Evolutionary conservation across 768 basidiomycete species (phyloP), one percentile per base, ranked within the genome.

Genomic region (Leccinum subgranulosum): DNA sequence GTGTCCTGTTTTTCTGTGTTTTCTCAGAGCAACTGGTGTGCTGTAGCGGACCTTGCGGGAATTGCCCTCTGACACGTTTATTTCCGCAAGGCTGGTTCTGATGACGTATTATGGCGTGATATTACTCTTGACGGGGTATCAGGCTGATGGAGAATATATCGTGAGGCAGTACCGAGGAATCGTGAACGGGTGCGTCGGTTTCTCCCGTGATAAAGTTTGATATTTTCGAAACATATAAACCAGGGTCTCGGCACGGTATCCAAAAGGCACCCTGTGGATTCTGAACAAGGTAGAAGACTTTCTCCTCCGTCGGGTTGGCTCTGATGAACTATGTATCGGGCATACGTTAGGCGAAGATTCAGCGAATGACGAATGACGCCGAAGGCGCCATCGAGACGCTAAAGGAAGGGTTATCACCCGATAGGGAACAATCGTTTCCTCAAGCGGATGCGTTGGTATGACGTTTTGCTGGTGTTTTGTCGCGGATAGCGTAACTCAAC

Each of bases 71-170:
- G 36, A 59, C 33, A 23, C 19, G 21, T 47, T 52, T 25, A 31
- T 49, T 49, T 64, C 29, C 28, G n/a, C 17, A 55, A 88, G 87
- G 14, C 74, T 92, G n/a, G 81, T 88, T 0, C 71, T 93, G 8
- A 92, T 93, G 88, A 87, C 88, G 3, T 92, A 91, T 66, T 77
- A 88, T 53, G 87, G 90, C 27, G 79, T 85, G 51, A 81, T 91
- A 5, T 77, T 92, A 2, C 79, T 88, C 0, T 67, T 89, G 29
- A 77, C 86, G 6, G 90, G 90, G 2, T 93, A 84, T 62, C 90
- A 89, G 66, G 88, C 89, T 1, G 83, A 93, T 59, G 87, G 87
- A 66, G 74, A 75, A 41, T 79, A 81, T 45, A 84, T 88, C 8
- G 62, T 91, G 43, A 77, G 74, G 53, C 83, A 86, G 63, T 90